These are phyloP conservation scores for Leccinum rimulosum DNA, from an alignment of 768 basidiomycete species.

Conservation along the genomic window DNA sequence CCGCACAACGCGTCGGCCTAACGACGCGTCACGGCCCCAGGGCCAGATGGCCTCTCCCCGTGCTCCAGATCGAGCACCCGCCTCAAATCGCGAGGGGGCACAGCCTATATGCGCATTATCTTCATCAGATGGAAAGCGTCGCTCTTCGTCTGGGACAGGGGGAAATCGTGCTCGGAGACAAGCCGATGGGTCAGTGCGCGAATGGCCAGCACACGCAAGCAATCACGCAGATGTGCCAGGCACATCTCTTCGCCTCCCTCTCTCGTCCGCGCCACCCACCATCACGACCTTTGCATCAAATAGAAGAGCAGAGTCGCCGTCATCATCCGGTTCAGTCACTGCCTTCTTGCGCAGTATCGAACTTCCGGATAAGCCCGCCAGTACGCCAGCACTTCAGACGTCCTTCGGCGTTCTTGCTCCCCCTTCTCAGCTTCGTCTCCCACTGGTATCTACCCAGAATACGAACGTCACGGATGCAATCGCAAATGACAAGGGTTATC, in stretches of 20 bases:
- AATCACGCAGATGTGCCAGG: conserved; percentile 12
- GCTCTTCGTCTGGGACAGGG: conserved; percentile 1
- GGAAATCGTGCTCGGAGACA: conserved; percentile 8
- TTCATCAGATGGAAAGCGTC: conserved; percentile 4
- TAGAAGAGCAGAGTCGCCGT: conserved; percentile 10
- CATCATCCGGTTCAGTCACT: conserved; percentile 17
- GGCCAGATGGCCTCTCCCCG: neutral
- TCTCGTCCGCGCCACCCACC: conserved; percentile 5
- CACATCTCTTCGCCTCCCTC: conserved; percentile 15
- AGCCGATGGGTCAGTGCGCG: conserved; percentile 6
- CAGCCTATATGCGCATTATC: conserved; percentile 2
- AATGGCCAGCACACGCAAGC: conserved; percentile 5
- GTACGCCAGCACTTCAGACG: conserved; percentile 10
- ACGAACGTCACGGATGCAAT: neutral
- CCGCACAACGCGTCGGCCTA: conserved; percentile 12
- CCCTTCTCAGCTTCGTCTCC: conserved; percentile 10
- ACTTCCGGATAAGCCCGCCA: conserved; percentile 19
- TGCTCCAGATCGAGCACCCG: conserved; percentile 8
- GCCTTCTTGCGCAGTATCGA: conserved; percentile 25
- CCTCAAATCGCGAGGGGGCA: conserved; percentile 1
- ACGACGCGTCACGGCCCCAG: conserved; percentile 11
- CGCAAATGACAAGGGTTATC: conserved; percentile 9
- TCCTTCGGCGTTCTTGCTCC: conserved; percentile 6
- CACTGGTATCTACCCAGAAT: conserved; percentile 10
- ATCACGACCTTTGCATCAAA: neutral